Conservation (phyloP, 2,329 filamentous ascomycete species). For the Neopestalotiopsis sp. region DNA sequence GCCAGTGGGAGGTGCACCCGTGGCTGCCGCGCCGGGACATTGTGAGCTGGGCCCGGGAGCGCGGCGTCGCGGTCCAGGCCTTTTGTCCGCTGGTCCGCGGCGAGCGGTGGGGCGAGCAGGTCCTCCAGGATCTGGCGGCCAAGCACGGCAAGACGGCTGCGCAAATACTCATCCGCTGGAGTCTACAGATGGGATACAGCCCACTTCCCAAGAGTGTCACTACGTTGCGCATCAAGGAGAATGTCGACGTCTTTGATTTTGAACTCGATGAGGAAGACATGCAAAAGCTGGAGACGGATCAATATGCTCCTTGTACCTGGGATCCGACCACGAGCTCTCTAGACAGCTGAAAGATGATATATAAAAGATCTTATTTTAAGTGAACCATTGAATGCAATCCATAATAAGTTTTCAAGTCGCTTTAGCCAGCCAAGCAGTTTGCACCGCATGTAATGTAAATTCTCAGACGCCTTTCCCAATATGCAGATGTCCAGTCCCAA, state of each 20-base stretch:
- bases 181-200: constrained; percentile 77
- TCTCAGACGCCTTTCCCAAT: neutral
- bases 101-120: constrained; percentile 72
- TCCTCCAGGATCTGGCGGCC: constrained; percentile 67
- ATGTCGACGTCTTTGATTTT: constrained; percentile 62
- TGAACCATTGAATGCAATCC: neutral
- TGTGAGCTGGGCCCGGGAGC: constrained; percentile 73
- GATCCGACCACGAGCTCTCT: constrained; percentile 57
- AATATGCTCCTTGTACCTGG: constrained; percentile 63
- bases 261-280: constrained; percentile 60
- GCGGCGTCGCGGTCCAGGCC: constrained; percentile 67
- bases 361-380: neutral
- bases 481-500: neutral
- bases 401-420: constrained; percentile 20
- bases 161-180: constrained; percentile 82
- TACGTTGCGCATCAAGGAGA: constrained; percentile 69
- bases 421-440: neutral
- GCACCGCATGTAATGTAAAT: neutral
- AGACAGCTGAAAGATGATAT: constrained; percentile 35
- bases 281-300: constrained; percentile 51
- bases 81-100: constrained; percentile 70
- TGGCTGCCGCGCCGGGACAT: constrained; percentile 86
- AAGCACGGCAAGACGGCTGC: constrained; percentile 78
- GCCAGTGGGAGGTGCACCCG: constrained; percentile 89
- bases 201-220: constrained; percentile 79